Evolutionary conservation across 2,329 filamentous ascomycete species (phyloP).

Genomic region (Fusarium sp.): DNA sequence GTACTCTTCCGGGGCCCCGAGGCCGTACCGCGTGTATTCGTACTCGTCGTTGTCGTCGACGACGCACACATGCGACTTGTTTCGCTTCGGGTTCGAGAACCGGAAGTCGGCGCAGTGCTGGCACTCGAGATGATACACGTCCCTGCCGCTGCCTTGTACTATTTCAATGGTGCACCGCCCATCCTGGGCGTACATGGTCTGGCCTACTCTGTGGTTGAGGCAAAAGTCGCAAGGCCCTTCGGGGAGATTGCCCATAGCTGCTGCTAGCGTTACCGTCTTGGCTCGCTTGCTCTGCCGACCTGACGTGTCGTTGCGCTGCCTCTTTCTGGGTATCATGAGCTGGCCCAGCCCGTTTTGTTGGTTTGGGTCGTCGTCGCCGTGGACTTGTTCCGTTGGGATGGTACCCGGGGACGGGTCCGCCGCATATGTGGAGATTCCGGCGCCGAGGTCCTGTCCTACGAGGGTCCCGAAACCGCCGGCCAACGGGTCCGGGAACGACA

Average conservation of each 20-base stretch:
- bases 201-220: slow-evolving; percentile 10
- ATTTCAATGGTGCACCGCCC: slow-evolving; percentile 9
- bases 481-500: neutral
- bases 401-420: neutral
- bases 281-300: neutral
- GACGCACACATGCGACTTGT: slow-evolving; percentile 9
- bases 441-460: neutral
- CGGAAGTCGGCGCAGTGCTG: slow-evolving; percentile 35
- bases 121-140: slow-evolving; percentile 18
- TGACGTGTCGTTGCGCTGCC: neutral
- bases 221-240: slow-evolving; percentile 29
- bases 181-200: neutral
- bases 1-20: slow-evolving; percentile 14
- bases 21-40: slow-evolving; percentile 18
- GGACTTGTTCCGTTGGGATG: neutral
- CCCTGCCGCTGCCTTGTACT: neutral
- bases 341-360: neutral
- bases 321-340: neutral
- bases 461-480: neutral
- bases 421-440: neutral
- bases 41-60: slow-evolving; percentile 4
- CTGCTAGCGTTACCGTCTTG: neutral
- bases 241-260: neutral
- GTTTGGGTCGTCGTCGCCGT: neutral
- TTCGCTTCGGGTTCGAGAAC: neutral